Evolutionary conservation across 495 filamentous ascomycete genomes (phyloP).

Genomic region (Hypoxylon perforatum): DNA sequence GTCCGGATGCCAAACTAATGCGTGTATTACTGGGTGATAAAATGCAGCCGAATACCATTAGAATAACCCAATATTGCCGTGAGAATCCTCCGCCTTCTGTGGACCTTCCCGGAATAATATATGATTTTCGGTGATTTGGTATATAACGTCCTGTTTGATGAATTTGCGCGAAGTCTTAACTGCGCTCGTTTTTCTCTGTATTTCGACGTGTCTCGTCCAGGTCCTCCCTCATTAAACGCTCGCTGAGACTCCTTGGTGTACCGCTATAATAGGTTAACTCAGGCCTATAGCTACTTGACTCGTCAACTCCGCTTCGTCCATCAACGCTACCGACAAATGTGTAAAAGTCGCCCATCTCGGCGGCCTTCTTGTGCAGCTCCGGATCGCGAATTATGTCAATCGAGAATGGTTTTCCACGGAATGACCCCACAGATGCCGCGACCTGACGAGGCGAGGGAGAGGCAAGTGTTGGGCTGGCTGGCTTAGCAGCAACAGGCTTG

Average conservation of each 20-base stretch:
- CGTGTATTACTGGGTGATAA: conserved; percentile 1
- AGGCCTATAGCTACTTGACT: conserved; percentile 53
- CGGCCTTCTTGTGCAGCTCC: conserved; percentile 56
- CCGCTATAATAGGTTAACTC: conserved; percentile 46
- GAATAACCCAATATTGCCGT: conserved; percentile 6
- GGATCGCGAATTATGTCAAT: conserved; percentile 53
- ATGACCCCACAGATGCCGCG: conserved; percentile 52
- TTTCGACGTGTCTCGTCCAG: conserved; percentile 32
- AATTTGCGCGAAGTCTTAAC: conserved; percentile 1
- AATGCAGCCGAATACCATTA: conserved; percentile 24
- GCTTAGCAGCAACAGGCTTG: conserved; percentile 36
- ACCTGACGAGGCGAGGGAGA: conserved; percentile 29
- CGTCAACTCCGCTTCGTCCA: conserved; percentile 53
- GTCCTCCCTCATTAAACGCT: conserved; percentile 58
- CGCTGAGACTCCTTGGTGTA: conserved; percentile 55
- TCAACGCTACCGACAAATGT: conserved; percentile 60
- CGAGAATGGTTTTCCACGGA: conserved; percentile 51
- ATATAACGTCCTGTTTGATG: conserved; percentile 1
- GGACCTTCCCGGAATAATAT: background rate
- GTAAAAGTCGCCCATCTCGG: conserved; percentile 56
- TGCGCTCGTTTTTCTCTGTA: conserved; percentile 24
- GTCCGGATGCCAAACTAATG: conserved; percentile 14
- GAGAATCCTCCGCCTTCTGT: background rate
- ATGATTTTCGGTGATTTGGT: background rate
- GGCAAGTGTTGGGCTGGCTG: conserved; percentile 26